Evolutionary conservation across 805 yeast genomes (phyloP).

Genomic region (baker's yeast (Saccharomyces cerevisiae)): DNA sequence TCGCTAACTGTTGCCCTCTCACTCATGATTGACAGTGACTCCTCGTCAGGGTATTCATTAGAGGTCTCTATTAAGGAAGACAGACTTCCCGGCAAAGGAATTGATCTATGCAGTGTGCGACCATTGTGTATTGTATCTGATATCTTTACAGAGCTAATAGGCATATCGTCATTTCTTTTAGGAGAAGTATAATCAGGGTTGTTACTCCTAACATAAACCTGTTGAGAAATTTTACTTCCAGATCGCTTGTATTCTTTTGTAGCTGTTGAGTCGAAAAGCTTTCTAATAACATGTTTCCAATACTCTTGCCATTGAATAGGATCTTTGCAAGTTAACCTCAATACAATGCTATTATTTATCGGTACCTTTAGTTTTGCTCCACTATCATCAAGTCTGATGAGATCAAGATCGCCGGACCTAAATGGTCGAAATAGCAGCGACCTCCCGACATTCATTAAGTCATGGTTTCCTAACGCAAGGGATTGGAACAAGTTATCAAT

Average conservation of each 20-base stretch:
- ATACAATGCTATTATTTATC: slow-evolving; percentile 16
- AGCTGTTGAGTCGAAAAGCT: slow-evolving; percentile 8
- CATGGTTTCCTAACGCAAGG: slow-evolving; percentile 8
- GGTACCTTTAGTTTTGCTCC: slow-evolving; percentile 14
- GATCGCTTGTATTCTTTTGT: neutral
- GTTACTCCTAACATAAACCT: neutral
- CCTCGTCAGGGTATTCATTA: neutral
- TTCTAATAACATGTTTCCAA: slow-evolving; percentile 19
- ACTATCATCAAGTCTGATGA: slow-evolving; percentile 4
- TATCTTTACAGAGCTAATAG: neutral
- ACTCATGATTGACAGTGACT: neutral
- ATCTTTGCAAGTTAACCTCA: slow-evolving; percentile 18
- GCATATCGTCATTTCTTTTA: neutral
- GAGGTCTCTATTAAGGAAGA: slow-evolving; percentile 7
- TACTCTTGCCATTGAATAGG: slow-evolving; percentile 20
- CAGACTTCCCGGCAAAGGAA: slow-evolving; percentile 11
- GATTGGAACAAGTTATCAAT: slow-evolving; percentile 8
- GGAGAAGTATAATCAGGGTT: too few relatives aligned
- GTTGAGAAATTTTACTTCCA: neutral
- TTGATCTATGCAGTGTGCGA: slow-evolving; percentile 14
- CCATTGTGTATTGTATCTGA: neutral
- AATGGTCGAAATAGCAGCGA: slow-evolving; percentile 22
- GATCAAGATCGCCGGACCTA: slow-evolving; percentile 16
- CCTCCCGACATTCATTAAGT: slow-evolving; percentile 18
- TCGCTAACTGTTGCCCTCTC: neutral